A percentile compares a stretch with the other conserved stretches of the same genome.
phyloP scores from a whole-genome alignment of 805 yeast species.

The Kodamaea fukazawae region DNA sequence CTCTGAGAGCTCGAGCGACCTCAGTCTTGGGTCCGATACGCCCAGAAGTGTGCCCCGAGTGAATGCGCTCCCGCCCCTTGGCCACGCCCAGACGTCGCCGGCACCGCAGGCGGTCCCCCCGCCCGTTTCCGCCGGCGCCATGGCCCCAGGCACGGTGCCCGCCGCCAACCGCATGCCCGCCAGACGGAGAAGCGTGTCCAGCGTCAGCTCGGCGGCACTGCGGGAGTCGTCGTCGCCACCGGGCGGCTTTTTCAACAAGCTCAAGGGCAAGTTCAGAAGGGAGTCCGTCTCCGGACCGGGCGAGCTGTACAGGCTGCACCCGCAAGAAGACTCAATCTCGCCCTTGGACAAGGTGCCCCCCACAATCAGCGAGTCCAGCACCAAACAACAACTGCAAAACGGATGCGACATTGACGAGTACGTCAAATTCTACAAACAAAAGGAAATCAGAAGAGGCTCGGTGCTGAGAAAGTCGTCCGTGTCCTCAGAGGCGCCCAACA shows the following conservation, averaged over 20 bases:
- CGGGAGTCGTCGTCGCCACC: slow-evolving; percentile 4
- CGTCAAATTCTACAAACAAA: slow-evolving; percentile 31
- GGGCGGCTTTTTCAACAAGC: slow-evolving; percentile 33
- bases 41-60: neutral
- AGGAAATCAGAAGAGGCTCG: slow-evolving; percentile 18
- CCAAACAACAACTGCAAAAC: slow-evolving; percentile 11
- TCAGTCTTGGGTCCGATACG: no score
- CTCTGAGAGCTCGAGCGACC: no score
- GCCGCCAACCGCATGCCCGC: slow-evolving; percentile 8
- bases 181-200: slow-evolving; percentile 18
- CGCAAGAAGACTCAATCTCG: neutral
- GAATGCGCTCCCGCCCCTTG: neutral
- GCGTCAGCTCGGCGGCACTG: slow-evolving; percentile 5
- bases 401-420: slow-evolving; percentile 38
- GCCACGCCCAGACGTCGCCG: no score
- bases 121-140: slow-evolving; percentile 11
- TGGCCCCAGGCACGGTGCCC: neutral
- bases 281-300: slow-evolving; percentile 8
- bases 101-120: no score
- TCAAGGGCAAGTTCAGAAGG: slow-evolving; percentile 30
- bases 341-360: neutral
- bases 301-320: slow-evolving; percentile 2
- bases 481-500: slow-evolving; percentile 2
- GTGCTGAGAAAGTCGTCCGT: slow-evolving; percentile 12
- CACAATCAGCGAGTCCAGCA: neutral